A percentile compares a stretch with the other conserved stretches of the same genome.
Evolutionary conservation across 108 stramenopile species (phyloP).

Genomic region (Fragilaria crotonensis): DNA sequence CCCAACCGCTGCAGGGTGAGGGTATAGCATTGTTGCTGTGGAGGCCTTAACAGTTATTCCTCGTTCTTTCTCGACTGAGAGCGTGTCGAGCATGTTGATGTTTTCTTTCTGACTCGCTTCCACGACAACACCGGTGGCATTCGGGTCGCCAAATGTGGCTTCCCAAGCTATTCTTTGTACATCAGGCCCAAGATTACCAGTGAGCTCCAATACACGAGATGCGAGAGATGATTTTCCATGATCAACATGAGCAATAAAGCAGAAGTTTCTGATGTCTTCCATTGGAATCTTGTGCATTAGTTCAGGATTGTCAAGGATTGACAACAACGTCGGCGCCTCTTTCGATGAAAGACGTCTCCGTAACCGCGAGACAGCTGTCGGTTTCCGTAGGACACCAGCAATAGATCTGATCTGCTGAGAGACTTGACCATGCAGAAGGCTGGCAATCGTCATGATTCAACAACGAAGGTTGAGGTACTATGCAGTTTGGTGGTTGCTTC

Average conservation of each 20-base stretch:
- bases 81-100: conserved; percentile 92
- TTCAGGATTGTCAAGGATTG: conserved; percentile 53
- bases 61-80: conserved; percentile 91
- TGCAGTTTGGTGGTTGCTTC: no score
- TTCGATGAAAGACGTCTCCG: no score
- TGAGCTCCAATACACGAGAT: conserved; percentile 78
- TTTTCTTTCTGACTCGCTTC: conserved; percentile 50
- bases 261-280: conserved; percentile 75
- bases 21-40: conserved; percentile 94
- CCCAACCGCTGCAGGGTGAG: conserved; percentile 61
- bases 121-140: conserved; percentile 1
- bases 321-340: no score
- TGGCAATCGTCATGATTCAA: no score
- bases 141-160: conserved; percentile 5
- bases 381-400: no score
- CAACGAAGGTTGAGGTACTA: no score
- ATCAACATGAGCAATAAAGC: conserved; percentile 87
- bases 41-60: conserved; percentile 98
- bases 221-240: conserved; percentile 90
- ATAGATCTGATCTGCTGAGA: no score
- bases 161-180: conserved; percentile 49
- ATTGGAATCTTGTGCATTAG: conserved; percentile 62
- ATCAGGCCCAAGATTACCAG: conserved; percentile 70
- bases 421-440: no score
- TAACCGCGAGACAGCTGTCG: no score